Percentiles rank a stretch among this genome's conserved stretches.
phyloP scores from a whole-genome alignment of 306 rosid genomes.

The Benincasa hispida region DNA sequence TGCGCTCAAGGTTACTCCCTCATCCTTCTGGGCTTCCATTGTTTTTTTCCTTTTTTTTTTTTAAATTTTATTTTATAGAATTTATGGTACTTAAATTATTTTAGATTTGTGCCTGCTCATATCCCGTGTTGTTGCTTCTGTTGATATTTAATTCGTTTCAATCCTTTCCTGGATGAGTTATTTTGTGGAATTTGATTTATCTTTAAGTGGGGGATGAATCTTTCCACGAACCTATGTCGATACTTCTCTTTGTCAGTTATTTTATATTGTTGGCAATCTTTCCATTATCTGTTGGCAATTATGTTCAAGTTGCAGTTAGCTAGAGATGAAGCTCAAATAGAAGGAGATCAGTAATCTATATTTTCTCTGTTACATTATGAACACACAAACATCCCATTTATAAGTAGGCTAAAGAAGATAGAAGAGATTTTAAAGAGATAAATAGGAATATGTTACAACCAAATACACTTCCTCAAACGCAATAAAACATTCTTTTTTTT shows the following conservation, averaged over 20 bases:
- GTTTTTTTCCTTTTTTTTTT: no score
- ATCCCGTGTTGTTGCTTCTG: neutral
- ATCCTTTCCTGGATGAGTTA: neutral
- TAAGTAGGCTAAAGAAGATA: no score
- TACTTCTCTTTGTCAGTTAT: neutral
- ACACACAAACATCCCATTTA: no score
- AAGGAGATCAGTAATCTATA: no score
- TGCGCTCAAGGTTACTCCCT: conserved; percentile 31
- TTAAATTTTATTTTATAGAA: no score
- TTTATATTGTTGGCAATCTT: neutral
- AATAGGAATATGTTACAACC: no score
- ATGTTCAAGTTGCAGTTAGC: neutral
- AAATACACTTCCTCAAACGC: neutral
- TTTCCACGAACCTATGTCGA: neutral
- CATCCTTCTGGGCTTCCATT: neutral
- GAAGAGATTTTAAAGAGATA: no score
- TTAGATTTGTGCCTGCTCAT: neutral
- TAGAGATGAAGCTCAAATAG: neutral
- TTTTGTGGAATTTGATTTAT: neutral
- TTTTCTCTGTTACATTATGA: no score
- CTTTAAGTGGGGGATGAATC: neutral
- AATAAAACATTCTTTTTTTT: no score
- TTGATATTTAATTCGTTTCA: neutral
- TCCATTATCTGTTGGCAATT: neutral
- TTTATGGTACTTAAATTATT: neutral